phyloP scores from a whole-genome alignment of 139 green algal species.

The Yamagishiella unicocca region DNA sequence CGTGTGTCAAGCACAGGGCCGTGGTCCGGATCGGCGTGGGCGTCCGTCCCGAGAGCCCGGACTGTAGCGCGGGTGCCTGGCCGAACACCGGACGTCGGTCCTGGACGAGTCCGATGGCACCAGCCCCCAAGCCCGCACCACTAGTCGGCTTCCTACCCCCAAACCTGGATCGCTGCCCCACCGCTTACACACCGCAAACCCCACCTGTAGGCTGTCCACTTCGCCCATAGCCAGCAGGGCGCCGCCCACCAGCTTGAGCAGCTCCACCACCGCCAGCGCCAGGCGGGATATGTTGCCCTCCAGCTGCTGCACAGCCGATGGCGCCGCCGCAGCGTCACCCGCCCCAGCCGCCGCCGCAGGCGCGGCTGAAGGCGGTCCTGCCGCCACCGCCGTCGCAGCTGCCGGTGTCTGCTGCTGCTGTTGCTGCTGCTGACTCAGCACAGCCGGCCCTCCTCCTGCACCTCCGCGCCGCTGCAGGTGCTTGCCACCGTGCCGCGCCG shows the following conservation, averaged over 20 bases:
- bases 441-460: background rate
- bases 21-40: too few relatives aligned
- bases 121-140: too few relatives aligned
- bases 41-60: too few relatives aligned
- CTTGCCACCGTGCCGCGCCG: background rate
- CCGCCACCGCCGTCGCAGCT: background rate
- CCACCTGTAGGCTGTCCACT: conserved; percentile 29
- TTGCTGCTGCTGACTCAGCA: background rate
- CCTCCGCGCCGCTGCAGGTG: conserved; percentile 11
- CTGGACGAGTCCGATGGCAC: too few relatives aligned
- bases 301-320: conserved; percentile 24
- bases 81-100: too few relatives aligned
- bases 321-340: background rate
- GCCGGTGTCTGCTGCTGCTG: conserved; percentile 2
- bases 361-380: background rate
- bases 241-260: conserved; percentile 29
- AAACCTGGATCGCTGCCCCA: too few relatives aligned
- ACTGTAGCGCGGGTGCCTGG: too few relatives aligned
- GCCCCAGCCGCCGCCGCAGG: background rate
- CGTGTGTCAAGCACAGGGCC: too few relatives aligned
- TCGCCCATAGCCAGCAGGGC: conserved; percentile 39
- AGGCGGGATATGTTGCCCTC: conserved; percentile 37
- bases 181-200: background rate
- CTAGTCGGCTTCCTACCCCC: too few relatives aligned
- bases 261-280: conserved; percentile 19